Evolutionary conservation across 192 early-diverging fungal genomes (phyloP), one percentile per base, ranked within the genome.

Genomic region (Coemansia asiatica): DNA sequence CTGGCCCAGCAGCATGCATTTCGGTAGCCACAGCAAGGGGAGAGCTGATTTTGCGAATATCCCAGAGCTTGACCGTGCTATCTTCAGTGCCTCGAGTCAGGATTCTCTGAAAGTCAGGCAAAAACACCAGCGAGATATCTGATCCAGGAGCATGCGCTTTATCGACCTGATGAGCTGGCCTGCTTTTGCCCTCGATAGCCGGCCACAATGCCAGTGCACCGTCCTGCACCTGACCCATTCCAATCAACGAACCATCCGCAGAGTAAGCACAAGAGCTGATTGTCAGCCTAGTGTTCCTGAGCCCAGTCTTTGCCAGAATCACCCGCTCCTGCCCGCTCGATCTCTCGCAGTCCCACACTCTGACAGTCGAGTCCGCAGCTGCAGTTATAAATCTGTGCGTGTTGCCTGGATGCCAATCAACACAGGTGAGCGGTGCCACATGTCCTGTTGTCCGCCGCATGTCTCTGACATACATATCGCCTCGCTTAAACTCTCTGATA

Each of bases 391-490:
- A 95, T 1, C 65, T 74, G 12, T 82, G 68, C 21, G 83, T 84
- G 36, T 84, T 83, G 10, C 58, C 51, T 0, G 94, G 95, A 75
- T 91, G 87, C 96, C 96, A 97, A 50, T 86, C 82, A 22, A 86
- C 87, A 21, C 85, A 69, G 5, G 92, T 95, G 26, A 98, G 66
- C 4, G 89, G 84, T 1, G 90, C 87, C 3, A 92, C 87, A 68
- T 98, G 96, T 9, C 96, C 96, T 64, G 73, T 85, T 36, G 92
- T 94, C 36, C 91, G 71, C 18, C 94, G 84, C 77, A 92, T 81
- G 68, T 98, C 96, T 12, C 90, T 83, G 35, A 98, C 88, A 68
- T 98, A 98, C 62, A 92, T 91, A 71, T 98, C 96, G 27, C 96
- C 96, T 63, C 95, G 95, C 60, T 85, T 80, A 56, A 85, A 94